Percentiles rank a stretch among this genome's conserved stretches.
Conservation (phyloP, 176 grass and related monocot species). For the Rhipidocladum racemiflorum region DNA sequence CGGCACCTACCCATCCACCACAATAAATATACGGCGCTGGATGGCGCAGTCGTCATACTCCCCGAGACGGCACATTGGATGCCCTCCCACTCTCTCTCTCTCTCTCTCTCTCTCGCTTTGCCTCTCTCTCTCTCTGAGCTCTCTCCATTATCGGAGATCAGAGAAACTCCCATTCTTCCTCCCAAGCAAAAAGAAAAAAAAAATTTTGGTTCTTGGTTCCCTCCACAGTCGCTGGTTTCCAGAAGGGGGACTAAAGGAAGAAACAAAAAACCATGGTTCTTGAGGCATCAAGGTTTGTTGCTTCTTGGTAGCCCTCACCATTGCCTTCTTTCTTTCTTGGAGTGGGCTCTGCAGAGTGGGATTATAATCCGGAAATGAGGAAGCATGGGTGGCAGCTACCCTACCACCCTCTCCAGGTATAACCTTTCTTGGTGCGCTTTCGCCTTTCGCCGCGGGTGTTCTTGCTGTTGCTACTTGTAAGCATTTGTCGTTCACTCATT, state of each 20-base stretch:
- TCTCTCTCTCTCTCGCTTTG: no score
- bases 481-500: not conserved
- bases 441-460: not conserved
- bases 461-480: not conserved
- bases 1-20: not conserved
- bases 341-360: not conserved
- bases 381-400: conserved; percentile 98
- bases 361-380: conserved; percentile 56
- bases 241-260: conserved; percentile 2
- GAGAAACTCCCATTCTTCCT: not conserved
- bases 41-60: conserved; percentile 25
- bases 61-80: conserved; percentile 49
- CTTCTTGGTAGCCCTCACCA: conserved; percentile 23
- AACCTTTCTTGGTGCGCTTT: not conserved
- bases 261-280: not conserved
- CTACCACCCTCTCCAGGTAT: conserved; percentile 91
- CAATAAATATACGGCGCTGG: conserved; percentile 42
- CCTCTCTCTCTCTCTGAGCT: not conserved
- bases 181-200: not conserved
- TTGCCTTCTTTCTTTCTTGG: not conserved
- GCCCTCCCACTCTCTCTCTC: not conserved
- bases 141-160: conserved; percentile 2
- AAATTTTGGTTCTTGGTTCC: conserved; percentile 14
- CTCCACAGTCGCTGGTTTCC: not conserved
- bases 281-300: not conserved